Conservation (phyloP, 768 basidiomycete genomes). For the Pulveroboletus sp. region DNA sequence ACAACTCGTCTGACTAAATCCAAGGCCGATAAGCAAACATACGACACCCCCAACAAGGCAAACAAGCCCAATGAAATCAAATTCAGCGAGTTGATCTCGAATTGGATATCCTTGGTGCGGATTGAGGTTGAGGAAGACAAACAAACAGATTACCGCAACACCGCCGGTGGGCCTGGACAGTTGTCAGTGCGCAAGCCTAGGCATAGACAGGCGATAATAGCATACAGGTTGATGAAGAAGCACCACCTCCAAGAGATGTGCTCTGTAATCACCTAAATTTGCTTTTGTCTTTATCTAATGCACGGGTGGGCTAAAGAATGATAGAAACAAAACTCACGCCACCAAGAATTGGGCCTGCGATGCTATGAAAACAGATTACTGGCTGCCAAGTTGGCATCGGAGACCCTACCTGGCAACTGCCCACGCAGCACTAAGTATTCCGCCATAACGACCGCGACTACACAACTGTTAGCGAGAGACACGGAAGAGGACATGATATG, state of each 20-base stretch:
- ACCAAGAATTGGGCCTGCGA: constrained; percentile 75
- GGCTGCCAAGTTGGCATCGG: too few species aligned
- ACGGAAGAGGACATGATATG: background rate
- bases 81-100: constrained; percentile 55
- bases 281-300: too few species aligned
- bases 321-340: constrained; percentile 49
- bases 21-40: constrained; percentile 68
- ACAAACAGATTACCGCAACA: constrained; percentile 56
- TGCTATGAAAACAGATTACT: constrained; percentile 41
- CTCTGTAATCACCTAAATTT: constrained; percentile 59
- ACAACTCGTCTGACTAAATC: constrained; percentile 69
- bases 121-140: constrained; percentile 78
- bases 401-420: constrained; percentile 50
- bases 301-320: constrained; percentile 1
- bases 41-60: constrained; percentile 65
- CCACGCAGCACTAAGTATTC: constrained; percentile 74
- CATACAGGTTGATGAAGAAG: constrained; percentile 75
- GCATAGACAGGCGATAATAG: background rate
- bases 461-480: background rate
- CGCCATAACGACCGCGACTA: constrained; percentile 76
- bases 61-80: constrained; percentile 69
- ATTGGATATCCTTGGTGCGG: constrained; percentile 61
- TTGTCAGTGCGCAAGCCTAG: background rate
- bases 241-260: constrained; percentile 87
- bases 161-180: constrained; percentile 69